Conservation (phyloP, 257 asterid genomes). For the Striga asiatica region DNA sequence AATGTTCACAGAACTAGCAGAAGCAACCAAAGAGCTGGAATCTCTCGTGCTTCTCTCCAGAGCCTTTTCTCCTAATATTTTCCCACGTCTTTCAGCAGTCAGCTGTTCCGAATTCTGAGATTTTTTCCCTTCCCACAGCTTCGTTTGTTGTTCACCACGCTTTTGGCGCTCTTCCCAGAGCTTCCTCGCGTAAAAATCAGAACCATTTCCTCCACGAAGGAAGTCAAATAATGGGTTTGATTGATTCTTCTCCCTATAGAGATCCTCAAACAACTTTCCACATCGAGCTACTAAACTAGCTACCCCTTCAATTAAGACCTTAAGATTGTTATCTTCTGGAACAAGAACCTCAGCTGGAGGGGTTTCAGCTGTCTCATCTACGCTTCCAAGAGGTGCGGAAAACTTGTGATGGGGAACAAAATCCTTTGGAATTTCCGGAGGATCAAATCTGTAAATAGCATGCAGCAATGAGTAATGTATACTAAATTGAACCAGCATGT, state of each 20-base stretch:
- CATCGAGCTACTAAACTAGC: slow-evolving; percentile 92
- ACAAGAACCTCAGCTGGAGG: slow-evolving; percentile 71
- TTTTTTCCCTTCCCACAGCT: slow-evolving; percentile 33
- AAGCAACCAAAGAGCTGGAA: slow-evolving; percentile 32
- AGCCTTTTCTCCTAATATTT: slow-evolving; percentile 81
- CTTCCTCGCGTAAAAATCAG: slow-evolving; percentile 64
- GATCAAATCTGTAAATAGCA: slow-evolving; percentile 49
- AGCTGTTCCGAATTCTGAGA: slow-evolving; percentile 42
- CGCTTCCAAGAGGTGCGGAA: slow-evolving; percentile 41
- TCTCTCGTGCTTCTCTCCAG: slow-evolving; percentile 54
- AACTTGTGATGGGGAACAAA: slow-evolving; percentile 74
- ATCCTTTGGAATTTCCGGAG: slow-evolving; percentile 75
- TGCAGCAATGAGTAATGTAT: slow-evolving; percentile 1
- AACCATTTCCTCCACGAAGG: slow-evolving; percentile 74
- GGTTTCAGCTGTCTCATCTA: slow-evolving; percentile 26
- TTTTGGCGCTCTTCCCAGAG: slow-evolving; percentile 93
- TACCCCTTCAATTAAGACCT: slow-evolving; percentile 84
- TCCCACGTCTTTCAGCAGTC: slow-evolving; percentile 86
- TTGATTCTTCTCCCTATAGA: slow-evolving; percentile 79
- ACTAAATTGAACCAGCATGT: neutral
- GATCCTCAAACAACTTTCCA: slow-evolving; percentile 88
- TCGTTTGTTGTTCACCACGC: slow-evolving; percentile 42
- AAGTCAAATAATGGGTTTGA: slow-evolving; percentile 69
- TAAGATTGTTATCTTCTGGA: slow-evolving; percentile 72
- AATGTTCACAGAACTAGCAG: slow-evolving; percentile 48